These are phyloP conservation scores for Pisolithus tinctorius DNA, from an alignment of 768 basidiomycete species.

Conservation along the genomic window DNA sequence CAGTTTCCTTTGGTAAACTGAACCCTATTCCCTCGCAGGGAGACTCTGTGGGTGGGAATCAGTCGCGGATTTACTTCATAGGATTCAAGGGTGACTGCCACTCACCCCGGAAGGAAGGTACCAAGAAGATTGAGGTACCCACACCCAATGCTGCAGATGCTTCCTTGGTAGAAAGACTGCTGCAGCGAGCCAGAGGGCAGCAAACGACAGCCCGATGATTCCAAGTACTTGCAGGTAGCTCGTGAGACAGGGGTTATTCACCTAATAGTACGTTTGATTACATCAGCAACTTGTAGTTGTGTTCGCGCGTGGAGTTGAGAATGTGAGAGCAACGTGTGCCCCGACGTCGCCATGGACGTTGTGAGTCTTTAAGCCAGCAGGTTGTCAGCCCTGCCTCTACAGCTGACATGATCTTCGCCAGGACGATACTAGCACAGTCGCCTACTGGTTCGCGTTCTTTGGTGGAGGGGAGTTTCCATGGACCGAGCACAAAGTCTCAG, in stretches of 20 bases:
- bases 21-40: conserved; percentile 34
- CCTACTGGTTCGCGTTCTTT: conserved; percentile 35
- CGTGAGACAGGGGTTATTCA: neutral
- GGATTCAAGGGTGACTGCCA: conserved; percentile 77
- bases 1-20: neutral
- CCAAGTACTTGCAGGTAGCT: neutral
- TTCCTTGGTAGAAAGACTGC: conserved; percentile 49
- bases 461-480: conserved; percentile 57
- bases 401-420: conserved; percentile 3
- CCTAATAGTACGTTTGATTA: neutral
- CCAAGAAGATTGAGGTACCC: conserved; percentile 62
- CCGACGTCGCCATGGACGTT: conserved; percentile 17
- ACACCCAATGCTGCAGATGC: conserved; percentile 80
- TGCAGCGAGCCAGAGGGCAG: conserved; percentile 49
- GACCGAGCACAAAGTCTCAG: conserved; percentile 42
- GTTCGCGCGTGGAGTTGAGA: neutral
- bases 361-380: conserved; percentile 10
- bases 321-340: neutral
- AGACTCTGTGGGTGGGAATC: conserved; percentile 59
- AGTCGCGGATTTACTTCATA: conserved; percentile 65
- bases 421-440: conserved; percentile 10
- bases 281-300: neutral
- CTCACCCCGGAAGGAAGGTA: conserved; percentile 48
- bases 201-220: conserved; percentile 55
- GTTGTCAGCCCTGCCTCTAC: neutral